phyloP scores from a whole-genome alignment of 2,329 filamentous ascomycete genomes.

The Penicillium concentricum region DNA sequence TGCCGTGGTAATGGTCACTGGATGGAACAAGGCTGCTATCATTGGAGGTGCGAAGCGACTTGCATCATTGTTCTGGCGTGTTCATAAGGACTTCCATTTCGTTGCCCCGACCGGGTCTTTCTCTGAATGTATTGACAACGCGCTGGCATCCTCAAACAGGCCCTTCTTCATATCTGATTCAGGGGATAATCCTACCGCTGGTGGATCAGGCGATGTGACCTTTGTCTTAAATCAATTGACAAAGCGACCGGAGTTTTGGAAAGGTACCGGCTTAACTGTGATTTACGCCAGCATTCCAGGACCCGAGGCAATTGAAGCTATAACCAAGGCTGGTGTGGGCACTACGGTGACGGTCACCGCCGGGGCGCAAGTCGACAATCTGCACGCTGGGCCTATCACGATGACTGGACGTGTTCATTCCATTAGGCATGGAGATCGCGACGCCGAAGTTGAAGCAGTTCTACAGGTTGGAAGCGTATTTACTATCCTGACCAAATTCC shows the following conservation, averaged over 20 bases:
- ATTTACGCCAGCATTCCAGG: conserved; percentile 57
- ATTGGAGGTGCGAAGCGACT: conserved; percentile 46
- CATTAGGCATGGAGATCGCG: conserved; percentile 51
- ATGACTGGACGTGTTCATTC: conserved; percentile 53
- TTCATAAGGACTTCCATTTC: conserved; percentile 50
- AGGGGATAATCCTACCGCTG: conserved; percentile 57
- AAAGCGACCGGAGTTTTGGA: conserved; percentile 46
- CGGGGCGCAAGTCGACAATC: conserved; percentile 51
- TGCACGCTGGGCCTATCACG: conserved; percentile 50
- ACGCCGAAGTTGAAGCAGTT: conserved; percentile 52
- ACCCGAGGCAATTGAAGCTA: conserved; percentile 43
- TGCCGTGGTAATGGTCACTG: conserved; percentile 52
- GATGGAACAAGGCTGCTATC: conserved; percentile 48
- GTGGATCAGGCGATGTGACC: conserved; percentile 55
- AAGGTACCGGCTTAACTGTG: conserved; percentile 39
- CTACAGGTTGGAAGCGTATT: conserved; percentile 52
- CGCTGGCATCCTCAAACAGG: conserved; percentile 40
- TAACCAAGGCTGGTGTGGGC: conserved; percentile 49
- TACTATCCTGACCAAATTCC: conserved; percentile 53
- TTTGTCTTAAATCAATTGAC: conserved; percentile 52
- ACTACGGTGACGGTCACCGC: conserved; percentile 52
- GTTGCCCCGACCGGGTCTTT: conserved; percentile 53
- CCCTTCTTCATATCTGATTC: conserved; percentile 58
- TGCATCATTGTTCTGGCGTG: conserved; percentile 51
- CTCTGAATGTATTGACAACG: conserved; percentile 48